Evolutionary conservation across 1,139 yeast species (phyloP).

Genomic region (Blastobotrys elegans): DNA sequence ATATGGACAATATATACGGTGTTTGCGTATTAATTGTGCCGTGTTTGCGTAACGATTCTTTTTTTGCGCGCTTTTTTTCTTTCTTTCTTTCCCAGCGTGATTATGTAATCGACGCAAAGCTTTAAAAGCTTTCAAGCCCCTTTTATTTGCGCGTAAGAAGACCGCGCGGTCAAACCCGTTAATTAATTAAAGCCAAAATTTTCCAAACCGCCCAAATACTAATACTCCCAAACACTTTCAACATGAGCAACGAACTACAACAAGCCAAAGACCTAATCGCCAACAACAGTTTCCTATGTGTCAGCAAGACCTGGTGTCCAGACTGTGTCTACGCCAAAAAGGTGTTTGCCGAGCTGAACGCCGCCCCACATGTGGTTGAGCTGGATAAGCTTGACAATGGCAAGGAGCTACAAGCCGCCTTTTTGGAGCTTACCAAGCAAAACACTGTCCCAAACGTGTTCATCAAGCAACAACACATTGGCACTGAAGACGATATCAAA

Average conservation of each 20-base stretch:
- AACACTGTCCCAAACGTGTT: slow-evolving; percentile 72
- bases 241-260: slow-evolving; percentile 10
- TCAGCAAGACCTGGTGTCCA: slow-evolving; percentile 74
- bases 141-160: no score
- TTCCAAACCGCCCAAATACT: neutral
- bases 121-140: no score
- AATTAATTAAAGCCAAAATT: neutral
- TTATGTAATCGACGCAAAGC: no score
- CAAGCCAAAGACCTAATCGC: slow-evolving; percentile 45
- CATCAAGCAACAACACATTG: slow-evolving; percentile 50
- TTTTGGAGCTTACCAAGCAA: slow-evolving; percentile 54
- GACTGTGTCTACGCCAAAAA: slow-evolving; percentile 62
- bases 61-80: no score
- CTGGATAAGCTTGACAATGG: slow-evolving; percentile 60
- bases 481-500: slow-evolving; percentile 27
- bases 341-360: slow-evolving; percentile 49
- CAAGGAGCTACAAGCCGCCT: slow-evolving; percentile 51
- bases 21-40: no score
- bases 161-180: neutral
- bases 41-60: no score
- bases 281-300: slow-evolving; percentile 47
- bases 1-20: no score
- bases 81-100: no score
- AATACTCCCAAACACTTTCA: neutral
- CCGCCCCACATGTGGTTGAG: slow-evolving; percentile 53